Base-by-base conservation (phyloP, 2,329 filamentous ascomycete species). In the Tolypocladium sp. region DNA sequence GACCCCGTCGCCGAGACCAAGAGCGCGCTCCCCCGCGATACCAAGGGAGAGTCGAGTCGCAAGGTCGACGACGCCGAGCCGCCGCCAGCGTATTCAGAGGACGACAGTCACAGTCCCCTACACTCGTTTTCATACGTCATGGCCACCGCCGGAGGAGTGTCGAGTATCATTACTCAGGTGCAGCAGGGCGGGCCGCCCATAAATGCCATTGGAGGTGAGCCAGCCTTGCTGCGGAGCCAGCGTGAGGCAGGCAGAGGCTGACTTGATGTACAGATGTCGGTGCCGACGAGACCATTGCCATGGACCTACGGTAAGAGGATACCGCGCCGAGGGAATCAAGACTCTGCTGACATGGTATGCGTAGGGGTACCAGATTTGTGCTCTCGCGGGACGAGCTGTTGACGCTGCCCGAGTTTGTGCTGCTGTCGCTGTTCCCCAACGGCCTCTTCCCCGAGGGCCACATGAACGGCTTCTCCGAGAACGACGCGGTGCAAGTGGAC, bases 131-230 rank as follows among this genome's bases (percentile, higher is more conserved):
- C 89, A 68, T 99, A 95, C 84, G 85, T 96, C 73, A 99, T 99
- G 94, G 92, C 94, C 77, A 90, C 92, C 74, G 92, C 93, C 77
- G 93, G 93, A 82, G 93, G 92, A 79, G 90, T 92, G 68, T 89
- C 92, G 79, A 97, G 94, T 84, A 96, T 99, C 73, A 96, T 99
- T 78, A 99, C 94, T 76, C 94, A 99, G 79, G 94, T 99, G 68
- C 92, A 96, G 73, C 94, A 99, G 77, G 89, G 89, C 65, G 92
- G 89, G 56, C 90, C 92, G 68, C 90, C 92, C 42, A 86, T 97
- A 67, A 96, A 94, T 75, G 89, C 91, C 58, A 81, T 97, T 62
- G 91, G 90, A 84, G 90, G 90, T 92, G 77, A 70, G 82, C 62
- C 20, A 42, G 13, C 13, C 33, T 10, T 30, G 12, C 9, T 3